Percentiles rank a stretch among this genome's conserved stretches.
Conservation (phyloP, 345 rosid species). For the Carallia pectinifolia region DNA sequence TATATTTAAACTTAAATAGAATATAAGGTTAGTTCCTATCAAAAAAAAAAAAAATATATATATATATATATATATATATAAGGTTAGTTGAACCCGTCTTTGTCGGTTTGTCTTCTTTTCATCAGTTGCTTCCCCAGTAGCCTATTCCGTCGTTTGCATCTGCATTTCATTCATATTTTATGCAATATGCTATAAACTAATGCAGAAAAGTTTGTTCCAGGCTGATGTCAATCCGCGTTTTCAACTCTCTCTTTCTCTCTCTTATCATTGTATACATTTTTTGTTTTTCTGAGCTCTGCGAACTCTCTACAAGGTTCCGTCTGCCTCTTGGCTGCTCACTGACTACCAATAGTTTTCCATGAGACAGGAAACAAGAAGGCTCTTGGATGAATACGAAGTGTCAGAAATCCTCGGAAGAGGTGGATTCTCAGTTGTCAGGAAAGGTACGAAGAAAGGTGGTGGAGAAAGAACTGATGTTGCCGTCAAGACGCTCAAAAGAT, state of each 20-base stretch:
- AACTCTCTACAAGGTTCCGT: not conserved
- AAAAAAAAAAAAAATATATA: too few relatives aligned
- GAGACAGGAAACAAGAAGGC: conserved; percentile 48
- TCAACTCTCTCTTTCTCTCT: conserved; percentile 9
- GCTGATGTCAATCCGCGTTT: conserved; percentile 38
- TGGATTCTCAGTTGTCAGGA: conserved; percentile 68
- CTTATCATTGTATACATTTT: conserved; percentile 14
- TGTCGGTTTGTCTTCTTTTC: conserved; percentile 19
- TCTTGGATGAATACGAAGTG: conserved; percentile 53
- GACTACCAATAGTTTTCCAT: conserved; percentile 20
- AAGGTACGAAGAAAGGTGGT: conserved; percentile 35
- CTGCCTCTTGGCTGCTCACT: not conserved
- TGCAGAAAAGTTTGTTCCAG: conserved; percentile 3
- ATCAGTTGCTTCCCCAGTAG: conserved; percentile 14
- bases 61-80: too few relatives aligned
- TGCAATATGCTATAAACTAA: conserved; percentile 23
- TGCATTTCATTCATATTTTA: conserved; percentile 18
- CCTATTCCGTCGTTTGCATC: conserved; percentile 29
- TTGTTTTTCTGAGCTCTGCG: not conserved
- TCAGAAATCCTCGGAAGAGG: conserved; percentile 51
- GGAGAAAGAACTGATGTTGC: conserved; percentile 38
- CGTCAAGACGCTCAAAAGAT: conserved; percentile 56
- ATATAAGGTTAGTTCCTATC: conserved; percentile 1
- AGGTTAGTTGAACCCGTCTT: conserved; percentile 27
- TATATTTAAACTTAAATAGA: too few relatives aligned